A percentile compares a stretch with the other conserved stretches of the same genome.
Evolutionary conservation across 2,329 filamentous ascomycete species (phyloP).

Genomic region (Pyrenophora tritici-repentis): DNA sequence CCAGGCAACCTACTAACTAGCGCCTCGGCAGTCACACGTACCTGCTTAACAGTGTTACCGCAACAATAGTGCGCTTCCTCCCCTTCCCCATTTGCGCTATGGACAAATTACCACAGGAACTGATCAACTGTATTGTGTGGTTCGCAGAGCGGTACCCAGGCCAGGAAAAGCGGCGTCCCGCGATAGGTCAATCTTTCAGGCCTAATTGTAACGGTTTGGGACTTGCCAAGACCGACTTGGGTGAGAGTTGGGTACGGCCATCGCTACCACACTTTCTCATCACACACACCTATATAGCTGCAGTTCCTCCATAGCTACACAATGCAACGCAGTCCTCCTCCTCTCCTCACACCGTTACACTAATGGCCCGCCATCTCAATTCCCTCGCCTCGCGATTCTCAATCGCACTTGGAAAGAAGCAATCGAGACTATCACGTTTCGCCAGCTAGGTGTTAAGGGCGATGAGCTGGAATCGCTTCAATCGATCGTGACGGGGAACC

Average conservation of each 20-base stretch:
- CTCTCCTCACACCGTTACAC: too few species aligned
- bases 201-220: too few species aligned
- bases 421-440: constrained; percentile 11
- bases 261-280: too few species aligned
- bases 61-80: background rate
- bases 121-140: constrained; percentile 17
- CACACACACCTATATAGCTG: too few species aligned
- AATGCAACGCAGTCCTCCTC: too few species aligned
- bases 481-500: constrained; percentile 9
- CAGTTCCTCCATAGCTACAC: too few species aligned
- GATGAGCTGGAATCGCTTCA: constrained; percentile 8
- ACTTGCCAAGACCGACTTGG: too few species aligned
- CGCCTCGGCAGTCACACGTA: background rate
- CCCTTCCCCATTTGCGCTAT: constrained; percentile 1
- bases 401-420: constrained; percentile 13
- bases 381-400: constrained; percentile 8
- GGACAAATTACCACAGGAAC: constrained; percentile 22
- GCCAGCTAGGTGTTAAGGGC: constrained; percentile 1
- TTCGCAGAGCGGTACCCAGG: constrained; percentile 6
- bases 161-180: constrained; percentile 3
- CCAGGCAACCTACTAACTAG: too few species aligned
- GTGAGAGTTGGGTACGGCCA: too few species aligned
- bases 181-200: constrained; percentile 4
- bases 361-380: constrained; percentile 1
- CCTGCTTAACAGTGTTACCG: background rate